Percentiles rank a stretch among this genome's conserved stretches.
Conservation (phyloP, 129 eudicot genomes). For the Centrapalus pauciflorus region DNA sequence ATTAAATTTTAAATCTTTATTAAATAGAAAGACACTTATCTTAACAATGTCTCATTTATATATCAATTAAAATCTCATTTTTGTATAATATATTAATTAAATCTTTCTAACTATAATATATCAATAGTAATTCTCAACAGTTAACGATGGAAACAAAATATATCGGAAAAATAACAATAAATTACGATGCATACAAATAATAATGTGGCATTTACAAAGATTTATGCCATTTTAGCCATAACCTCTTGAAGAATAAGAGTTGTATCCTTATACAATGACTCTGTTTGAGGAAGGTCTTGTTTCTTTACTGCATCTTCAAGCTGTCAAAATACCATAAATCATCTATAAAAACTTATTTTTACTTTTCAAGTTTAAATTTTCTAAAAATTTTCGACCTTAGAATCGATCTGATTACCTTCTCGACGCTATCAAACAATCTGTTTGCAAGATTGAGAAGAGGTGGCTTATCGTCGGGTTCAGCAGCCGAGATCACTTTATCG, state of each 20-base stretch:
- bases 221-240: conserved; percentile 73
- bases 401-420: conserved; percentile 49
- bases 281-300: conserved; percentile 48
- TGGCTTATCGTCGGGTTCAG: conserved; percentile 54
- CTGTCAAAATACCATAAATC: conserved; percentile 34
- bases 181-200: no score
- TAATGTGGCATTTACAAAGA: conserved; percentile 4
- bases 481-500: conserved; percentile 75
- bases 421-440: conserved; percentile 66
- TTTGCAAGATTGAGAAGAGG: conserved; percentile 79
- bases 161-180: no score
- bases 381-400: background rate
- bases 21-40: no score
- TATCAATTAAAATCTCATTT: no score
- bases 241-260: conserved; percentile 66
- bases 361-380: background rate
- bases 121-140: no score
- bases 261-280: conserved; percentile 52
- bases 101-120: no score
- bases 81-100: no score
- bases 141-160: no score
- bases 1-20: no score
- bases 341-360: background rate
- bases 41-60: no score
- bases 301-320: conserved; percentile 61